Percentiles rank a stretch among this genome's conserved stretches.
Evolutionary conservation across 2,329 filamentous ascomycete species (phyloP).

Genomic region (Diaporthe nobilis): DNA sequence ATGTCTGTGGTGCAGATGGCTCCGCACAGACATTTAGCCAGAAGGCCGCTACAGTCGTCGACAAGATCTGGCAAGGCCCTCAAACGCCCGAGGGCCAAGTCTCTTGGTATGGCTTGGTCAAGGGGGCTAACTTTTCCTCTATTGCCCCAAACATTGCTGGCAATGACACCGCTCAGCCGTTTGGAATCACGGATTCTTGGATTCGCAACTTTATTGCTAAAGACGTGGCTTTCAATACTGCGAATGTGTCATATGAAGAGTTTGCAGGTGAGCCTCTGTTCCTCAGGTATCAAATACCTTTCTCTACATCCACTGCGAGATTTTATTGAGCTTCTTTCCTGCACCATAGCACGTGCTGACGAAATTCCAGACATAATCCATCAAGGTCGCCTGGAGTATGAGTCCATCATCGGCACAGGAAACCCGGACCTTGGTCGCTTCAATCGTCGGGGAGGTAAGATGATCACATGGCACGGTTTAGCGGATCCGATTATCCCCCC

Average conservation of each 20-base stretch:
- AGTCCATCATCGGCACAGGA: slow-evolving; percentile 19
- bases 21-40: not conserved
- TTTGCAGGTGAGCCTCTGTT: not conserved
- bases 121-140: not conserved
- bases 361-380: not conserved
- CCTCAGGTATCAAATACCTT: not conserved
- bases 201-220: slow-evolving; percentile 11
- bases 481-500: slow-evolving; percentile 4
- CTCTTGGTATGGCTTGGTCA: slow-evolving; percentile 18
- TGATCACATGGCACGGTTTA: slow-evolving; percentile 23
- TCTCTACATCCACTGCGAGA: no score
- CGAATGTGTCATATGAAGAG: slow-evolving; percentile 15
- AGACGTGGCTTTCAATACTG: slow-evolving; percentile 1
- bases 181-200: slow-evolving; percentile 9
- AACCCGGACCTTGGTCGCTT: slow-evolving; percentile 7
- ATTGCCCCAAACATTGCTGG: slow-evolving; percentile 22
- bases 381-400: slow-evolving; percentile 12
- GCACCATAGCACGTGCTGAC: not conserved
- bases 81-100: slow-evolving; percentile 11
- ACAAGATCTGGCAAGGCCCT: slow-evolving; percentile 15
- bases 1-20: not conserved
- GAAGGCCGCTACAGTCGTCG: slow-evolving; percentile 7
- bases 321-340: not conserved
- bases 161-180: slow-evolving; percentile 10
- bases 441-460: slow-evolving; percentile 5